A percentile compares a stretch with the other conserved stretches of the same genome.
Evolutionary conservation across 2,329 filamentous ascomycete species (phyloP).

Genomic region (Exophiala aquamarina): DNA sequence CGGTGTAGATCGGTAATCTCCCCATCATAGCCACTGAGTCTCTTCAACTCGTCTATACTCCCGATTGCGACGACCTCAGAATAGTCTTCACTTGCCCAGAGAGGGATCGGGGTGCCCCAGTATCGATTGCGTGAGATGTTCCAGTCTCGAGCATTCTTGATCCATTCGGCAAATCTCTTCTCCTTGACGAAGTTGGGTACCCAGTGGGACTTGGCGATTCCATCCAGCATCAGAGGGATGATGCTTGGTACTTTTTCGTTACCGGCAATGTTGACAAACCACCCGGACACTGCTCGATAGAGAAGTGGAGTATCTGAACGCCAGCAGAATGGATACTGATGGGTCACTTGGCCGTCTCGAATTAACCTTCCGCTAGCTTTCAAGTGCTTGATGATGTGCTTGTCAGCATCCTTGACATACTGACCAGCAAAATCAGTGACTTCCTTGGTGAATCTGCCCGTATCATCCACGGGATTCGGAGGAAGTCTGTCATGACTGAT

Average conservation of each 20-base stretch:
- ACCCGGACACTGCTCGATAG: conserved; percentile 83
- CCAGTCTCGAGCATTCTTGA: conserved; percentile 82
- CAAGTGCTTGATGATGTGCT: conserved; percentile 80
- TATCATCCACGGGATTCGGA: conserved; percentile 79
- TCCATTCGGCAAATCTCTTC: conserved; percentile 82
- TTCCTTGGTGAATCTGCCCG: conserved; percentile 71
- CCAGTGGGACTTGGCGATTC: conserved; percentile 82
- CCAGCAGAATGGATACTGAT: conserved; percentile 86
- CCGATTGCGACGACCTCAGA: conserved; percentile 80
- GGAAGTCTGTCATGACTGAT: conserved; percentile 71
- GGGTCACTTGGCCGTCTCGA: conserved; percentile 75
- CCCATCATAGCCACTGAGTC: conserved; percentile 74
- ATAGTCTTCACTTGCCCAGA: conserved; percentile 82
- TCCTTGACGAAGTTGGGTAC: conserved; percentile 83
- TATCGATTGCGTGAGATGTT: conserved; percentile 86
- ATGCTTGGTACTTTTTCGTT: conserved; percentile 42
- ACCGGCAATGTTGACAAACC: conserved; percentile 82
- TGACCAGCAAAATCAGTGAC: conserved; percentile 75
- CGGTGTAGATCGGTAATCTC: conserved; percentile 79
- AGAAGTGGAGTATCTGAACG: conserved; percentile 86
- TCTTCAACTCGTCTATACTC: conserved; percentile 74
- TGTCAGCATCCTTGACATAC: conserved; percentile 85
- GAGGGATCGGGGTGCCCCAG: conserved; percentile 83
- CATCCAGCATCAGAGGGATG: conserved; percentile 77
- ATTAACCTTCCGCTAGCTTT: conserved; percentile 72